phyloP scores from a whole-genome alignment of 2,329 filamentous ascomycete species.

The Hymenotorrendiella dingleyae region DNA sequence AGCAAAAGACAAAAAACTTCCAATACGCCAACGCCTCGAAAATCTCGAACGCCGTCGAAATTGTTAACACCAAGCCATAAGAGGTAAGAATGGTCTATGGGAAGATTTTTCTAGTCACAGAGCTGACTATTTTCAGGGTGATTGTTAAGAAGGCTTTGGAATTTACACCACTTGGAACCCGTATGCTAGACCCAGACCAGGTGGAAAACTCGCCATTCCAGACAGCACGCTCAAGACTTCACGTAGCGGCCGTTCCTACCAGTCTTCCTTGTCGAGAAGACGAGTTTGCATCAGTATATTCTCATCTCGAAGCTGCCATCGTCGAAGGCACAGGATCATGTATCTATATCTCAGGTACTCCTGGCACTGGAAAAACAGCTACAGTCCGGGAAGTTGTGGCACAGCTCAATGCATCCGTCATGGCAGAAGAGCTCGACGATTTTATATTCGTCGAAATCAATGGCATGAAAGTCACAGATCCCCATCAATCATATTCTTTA shows the following conservation, averaged over 20 bases:
- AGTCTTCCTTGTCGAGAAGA: conserved; percentile 86
- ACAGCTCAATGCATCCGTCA: conserved; percentile 80
- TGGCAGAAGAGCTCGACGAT: conserved; percentile 87
- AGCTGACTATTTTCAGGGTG: conserved; percentile 38
- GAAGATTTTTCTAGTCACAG: not conserved
- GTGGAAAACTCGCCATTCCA: conserved; percentile 84
- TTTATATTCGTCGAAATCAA: conserved; percentile 99
- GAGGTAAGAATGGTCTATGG: conserved; percentile 34
- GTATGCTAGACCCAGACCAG: conserved; percentile 69
- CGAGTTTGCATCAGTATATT: conserved; percentile 89
- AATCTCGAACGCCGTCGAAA: conserved; percentile 35
- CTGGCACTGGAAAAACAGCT: conserved; percentile 94
- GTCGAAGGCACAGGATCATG: conserved; percentile 89
- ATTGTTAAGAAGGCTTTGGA: conserved; percentile 83
- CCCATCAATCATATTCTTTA: conserved; percentile 90
- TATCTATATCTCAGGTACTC: conserved; percentile 98
- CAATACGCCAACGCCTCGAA: conserved; percentile 30
- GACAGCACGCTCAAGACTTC: conserved; percentile 78
- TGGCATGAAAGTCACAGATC: conserved; percentile 98
- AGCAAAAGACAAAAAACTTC: conserved; percentile 49
- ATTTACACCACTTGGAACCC: conserved; percentile 90
- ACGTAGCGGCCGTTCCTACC: conserved; percentile 87
- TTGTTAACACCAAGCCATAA: conserved; percentile 58
- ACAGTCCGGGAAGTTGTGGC: conserved; percentile 93
- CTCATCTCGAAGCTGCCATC: conserved; percentile 89